Evolutionary conservation across 2,329 filamentous ascomycete species (phyloP).

Genomic region (Aspergillus sp.): DNA sequence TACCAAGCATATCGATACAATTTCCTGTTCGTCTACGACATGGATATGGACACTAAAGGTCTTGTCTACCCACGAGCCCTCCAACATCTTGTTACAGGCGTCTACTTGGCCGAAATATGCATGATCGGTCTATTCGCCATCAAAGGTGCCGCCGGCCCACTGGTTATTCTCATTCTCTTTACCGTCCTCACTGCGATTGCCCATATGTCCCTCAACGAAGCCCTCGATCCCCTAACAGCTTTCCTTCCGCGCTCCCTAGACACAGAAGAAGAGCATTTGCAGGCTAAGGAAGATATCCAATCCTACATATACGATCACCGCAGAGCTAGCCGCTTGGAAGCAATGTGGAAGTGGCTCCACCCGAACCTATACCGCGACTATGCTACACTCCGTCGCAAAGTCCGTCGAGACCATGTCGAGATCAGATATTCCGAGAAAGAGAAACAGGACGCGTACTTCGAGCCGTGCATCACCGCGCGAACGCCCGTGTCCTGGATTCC

Average conservation of each 20-base stretch:
- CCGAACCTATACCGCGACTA: conserved; percentile 72
- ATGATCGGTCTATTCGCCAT: conserved; percentile 78
- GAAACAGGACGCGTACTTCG: conserved; percentile 60
- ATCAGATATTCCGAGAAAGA: conserved; percentile 56
- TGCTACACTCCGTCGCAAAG: conserved; percentile 58
- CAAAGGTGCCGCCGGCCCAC: conserved; percentile 53
- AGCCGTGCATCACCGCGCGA: conserved; percentile 57
- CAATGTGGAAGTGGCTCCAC: conserved; percentile 46
- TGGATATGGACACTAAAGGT: conserved; percentile 76
- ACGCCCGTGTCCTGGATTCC: conserved; percentile 74
- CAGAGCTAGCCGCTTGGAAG: conserved; percentile 13
- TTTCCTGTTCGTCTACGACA: conserved; percentile 74
- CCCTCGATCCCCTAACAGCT: conserved; percentile 41
- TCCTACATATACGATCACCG: conserved; percentile 11
- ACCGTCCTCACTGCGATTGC: conserved; percentile 66
- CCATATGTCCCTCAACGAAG: conserved; percentile 51
- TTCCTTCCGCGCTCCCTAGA: conserved; percentile 65
- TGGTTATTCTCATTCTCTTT: conserved; percentile 69
- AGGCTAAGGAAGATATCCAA: conserved; percentile 27
- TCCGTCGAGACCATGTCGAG: conserved; percentile 50
- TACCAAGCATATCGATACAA: conserved; percentile 89
- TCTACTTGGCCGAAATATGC: conserved; percentile 77
- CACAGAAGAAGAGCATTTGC: conserved; percentile 44
- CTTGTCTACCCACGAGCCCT: conserved; percentile 79
- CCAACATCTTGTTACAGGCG: conserved; percentile 71